These are phyloP conservation scores for barley (Hordeum vulgare) DNA, from an alignment of 176 grass and related monocot genomes.

Conservation along the genomic window MorexV3_pseudomolecules_assembly NC_058522.1:9570389-9570888, in stretches of 20 bases:
- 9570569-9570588: not conserved
- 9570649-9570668: not conserved
- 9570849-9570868: too few relatives aligned
- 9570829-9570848: too few relatives aligned
- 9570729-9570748: too few relatives aligned
- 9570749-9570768: too few relatives aligned
- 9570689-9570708: not conserved
- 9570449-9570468: not conserved
- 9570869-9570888: too few relatives aligned
- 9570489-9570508: not conserved
- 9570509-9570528: not conserved
- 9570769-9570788: too few relatives aligned
- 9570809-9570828: too few relatives aligned
- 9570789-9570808: too few relatives aligned
- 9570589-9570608: not conserved
- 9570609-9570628: conserved; percentile 3
- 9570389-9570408: too few relatives aligned
- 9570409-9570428: too few relatives aligned
- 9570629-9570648: not conserved
- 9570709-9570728: not conserved
- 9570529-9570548: conserved; percentile 14
- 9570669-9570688: not conserved
- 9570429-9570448: not conserved
- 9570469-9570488: not conserved
- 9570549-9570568: not conserved